These are phyloP conservation scores for Mycotypha africana DNA, from an alignment of 371 early-diverging fungal species.

Conservation along the genomic window DNA sequence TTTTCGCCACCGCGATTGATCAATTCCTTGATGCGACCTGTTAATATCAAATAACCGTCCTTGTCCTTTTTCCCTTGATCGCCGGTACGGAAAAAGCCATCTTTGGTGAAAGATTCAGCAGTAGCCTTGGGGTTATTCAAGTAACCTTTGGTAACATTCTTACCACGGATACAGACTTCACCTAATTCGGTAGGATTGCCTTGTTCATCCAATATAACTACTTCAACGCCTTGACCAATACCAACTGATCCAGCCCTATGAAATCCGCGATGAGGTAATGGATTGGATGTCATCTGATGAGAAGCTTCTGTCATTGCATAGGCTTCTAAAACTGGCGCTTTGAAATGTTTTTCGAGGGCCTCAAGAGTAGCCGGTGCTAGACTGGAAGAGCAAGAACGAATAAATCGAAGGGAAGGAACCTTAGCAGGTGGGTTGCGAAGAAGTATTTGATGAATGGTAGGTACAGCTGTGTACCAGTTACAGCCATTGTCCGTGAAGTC, in stretches of 20 bases:
- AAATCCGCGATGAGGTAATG: slow-evolving; percentile 60
- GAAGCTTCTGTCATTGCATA: slow-evolving; percentile 93
- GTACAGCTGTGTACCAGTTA: slow-evolving; percentile 86
- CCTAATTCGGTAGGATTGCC: slow-evolving; percentile 58
- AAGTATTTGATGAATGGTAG: slow-evolving; percentile 86
- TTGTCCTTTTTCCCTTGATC: slow-evolving; percentile 73
- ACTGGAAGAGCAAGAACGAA: slow-evolving; percentile 81
- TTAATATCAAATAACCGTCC: slow-evolving; percentile 69
- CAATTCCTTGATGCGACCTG: slow-evolving; percentile 77
- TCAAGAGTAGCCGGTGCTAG: slow-evolving; percentile 73
- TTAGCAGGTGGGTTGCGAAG: slow-evolving; percentile 48
- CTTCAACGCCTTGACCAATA: slow-evolving; percentile 74
- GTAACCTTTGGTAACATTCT: slow-evolving; percentile 75
- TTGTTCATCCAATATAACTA: slow-evolving; percentile 65
- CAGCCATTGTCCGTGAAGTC: slow-evolving; percentile 57
- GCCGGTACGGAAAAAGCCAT: slow-evolving; percentile 75
- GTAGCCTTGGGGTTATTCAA: slow-evolving; percentile 81
- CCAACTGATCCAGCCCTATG: slow-evolving; percentile 86
- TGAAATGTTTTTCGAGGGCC: slow-evolving; percentile 62
- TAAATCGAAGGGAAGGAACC: slow-evolving; percentile 66
- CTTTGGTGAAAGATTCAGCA: slow-evolving; percentile 55
- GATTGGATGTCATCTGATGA: slow-evolving; percentile 88
- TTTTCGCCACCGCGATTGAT: slow-evolving; percentile 83
- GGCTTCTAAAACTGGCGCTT: slow-evolving; percentile 82
- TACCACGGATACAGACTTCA: slow-evolving; percentile 82